Evolutionary conservation across 1,139 yeast genomes (phyloP).

Genomic region (Blastobotrys buckinghamii): DNA sequence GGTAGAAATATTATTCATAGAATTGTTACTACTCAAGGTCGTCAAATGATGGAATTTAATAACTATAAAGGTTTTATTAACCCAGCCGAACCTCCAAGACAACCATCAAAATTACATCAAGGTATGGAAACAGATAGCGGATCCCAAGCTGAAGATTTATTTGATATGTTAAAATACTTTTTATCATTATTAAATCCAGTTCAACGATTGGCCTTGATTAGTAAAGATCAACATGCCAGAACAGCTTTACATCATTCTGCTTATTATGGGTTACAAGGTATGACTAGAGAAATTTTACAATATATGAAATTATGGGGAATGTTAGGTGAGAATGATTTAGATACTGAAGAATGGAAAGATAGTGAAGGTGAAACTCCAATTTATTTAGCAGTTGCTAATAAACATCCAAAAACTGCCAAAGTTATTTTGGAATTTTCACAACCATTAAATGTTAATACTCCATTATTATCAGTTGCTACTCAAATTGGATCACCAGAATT

Average conservation of each 20-base stretch:
- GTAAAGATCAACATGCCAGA: constrained; percentile 68
- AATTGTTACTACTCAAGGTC: constrained; percentile 70
- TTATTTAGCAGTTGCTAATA: constrained; percentile 76
- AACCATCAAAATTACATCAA: constrained; percentile 17
- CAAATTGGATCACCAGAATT: constrained; percentile 58
- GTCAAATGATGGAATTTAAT: constrained; percentile 32
- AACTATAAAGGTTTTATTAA: constrained; percentile 31
- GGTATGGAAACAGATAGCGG: constrained; percentile 10
- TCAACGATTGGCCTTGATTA: constrained; percentile 50
- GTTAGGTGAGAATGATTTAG: constrained; percentile 39
- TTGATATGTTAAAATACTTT: constrained; percentile 49
- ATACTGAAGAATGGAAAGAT: constrained; percentile 68
- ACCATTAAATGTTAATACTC: constrained; percentile 42
- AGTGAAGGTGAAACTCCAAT: constrained; percentile 77
- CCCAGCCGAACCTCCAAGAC: constrained; percentile 47
- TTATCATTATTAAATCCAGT: constrained; percentile 47
- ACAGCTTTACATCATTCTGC: constrained; percentile 91
- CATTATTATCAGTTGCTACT: constrained; percentile 56
- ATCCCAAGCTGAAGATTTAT: constrained; percentile 35
- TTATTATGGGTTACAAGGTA: constrained; percentile 72
- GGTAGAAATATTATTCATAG: constrained; percentile 84
- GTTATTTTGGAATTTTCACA: constrained; percentile 40
- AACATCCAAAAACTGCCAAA: constrained; percentile 71
- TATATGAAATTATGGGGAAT: constrained; percentile 48
- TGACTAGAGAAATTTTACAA: constrained; percentile 51